Conservation (phyloP, 352 stramenopile genomes). For the Pythium aquatile region DNA sequence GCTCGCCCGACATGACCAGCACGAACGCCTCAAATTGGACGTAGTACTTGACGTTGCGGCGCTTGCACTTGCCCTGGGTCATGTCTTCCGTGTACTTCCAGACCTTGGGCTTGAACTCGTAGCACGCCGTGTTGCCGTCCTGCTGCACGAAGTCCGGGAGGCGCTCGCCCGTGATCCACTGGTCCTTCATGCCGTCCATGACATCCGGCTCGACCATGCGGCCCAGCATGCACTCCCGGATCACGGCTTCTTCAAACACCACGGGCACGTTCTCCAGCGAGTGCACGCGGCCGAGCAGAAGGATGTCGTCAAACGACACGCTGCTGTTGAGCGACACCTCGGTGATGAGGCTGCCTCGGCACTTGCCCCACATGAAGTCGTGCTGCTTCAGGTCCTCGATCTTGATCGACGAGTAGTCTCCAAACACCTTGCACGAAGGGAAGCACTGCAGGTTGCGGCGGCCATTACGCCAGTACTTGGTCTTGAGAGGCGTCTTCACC, state of each 20-base stretch:
- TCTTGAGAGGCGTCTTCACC: constrained; percentile 81
- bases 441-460: constrained; percentile 91
- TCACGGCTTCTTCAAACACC: constrained; percentile 81
- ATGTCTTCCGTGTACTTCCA: constrained; percentile 90
- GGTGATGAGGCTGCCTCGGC: constrained; percentile 74
- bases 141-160: constrained; percentile 85
- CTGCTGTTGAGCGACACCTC: constrained; percentile 85
- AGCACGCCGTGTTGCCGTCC: constrained; percentile 66
- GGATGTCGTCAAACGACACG: constrained; percentile 76
- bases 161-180: constrained; percentile 82
- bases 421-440: constrained; percentile 87
- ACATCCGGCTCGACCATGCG: constrained; percentile 71
- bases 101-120: constrained; percentile 88
- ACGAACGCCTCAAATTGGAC: constrained; percentile 88
- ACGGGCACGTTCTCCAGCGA: constrained; percentile 83
- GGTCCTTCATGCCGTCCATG: constrained; percentile 84
- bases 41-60: constrained; percentile 87
- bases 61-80: constrained; percentile 87
- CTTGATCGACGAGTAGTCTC: constrained; percentile 89
- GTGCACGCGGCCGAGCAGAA: constrained; percentile 79
- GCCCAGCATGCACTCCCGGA: constrained; percentile 81
- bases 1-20: constrained; percentile 67
- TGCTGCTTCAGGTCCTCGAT: constrained; percentile 88
- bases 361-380: constrained; percentile 91
- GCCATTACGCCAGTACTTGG: constrained; percentile 90